Conservation (phyloP, 306 rosid genomes). For the Vicia sativa region DNA sequence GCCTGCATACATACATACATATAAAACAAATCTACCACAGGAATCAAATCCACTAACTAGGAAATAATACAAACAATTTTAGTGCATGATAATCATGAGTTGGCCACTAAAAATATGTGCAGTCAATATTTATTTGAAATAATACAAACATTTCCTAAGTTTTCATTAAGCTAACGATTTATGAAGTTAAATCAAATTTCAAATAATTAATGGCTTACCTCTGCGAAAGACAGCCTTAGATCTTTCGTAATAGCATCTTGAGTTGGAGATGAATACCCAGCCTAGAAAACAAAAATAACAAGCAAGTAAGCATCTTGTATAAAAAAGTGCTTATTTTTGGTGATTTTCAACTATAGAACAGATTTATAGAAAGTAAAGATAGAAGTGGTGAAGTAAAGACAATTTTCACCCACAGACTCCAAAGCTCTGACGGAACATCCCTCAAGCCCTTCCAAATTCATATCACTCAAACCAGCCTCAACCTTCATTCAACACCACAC, state of each 20-base stretch:
- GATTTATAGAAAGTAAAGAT: too few relatives aligned
- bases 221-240: constrained; percentile 65
- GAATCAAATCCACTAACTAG: not conserved
- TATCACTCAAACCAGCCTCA: too few relatives aligned
- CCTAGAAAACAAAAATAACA: constrained; percentile 49
- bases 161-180: constrained; percentile 13
- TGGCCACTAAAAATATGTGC: not conserved
- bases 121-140: not conserved
- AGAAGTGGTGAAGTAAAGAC: constrained; percentile 30
- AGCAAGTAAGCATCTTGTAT: not conserved
- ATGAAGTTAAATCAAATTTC: constrained; percentile 1
- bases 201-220: constrained; percentile 49
- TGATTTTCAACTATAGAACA: too few relatives aligned
- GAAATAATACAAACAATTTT: not conserved
- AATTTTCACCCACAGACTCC: too few relatives aligned
- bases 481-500: too few relatives aligned
- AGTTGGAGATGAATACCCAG: constrained; percentile 89
- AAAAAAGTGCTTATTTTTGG: too few relatives aligned
- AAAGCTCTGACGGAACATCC: too few relatives aligned
- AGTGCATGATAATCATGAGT: constrained; percentile 4
- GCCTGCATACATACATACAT: constrained; percentile 43
- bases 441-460: too few relatives aligned
- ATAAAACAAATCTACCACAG: constrained; percentile 17
- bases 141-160: constrained; percentile 10
- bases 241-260: constrained; percentile 70